phyloP scores from a whole-genome alignment of 192 early-diverging fungal species.

The Gorgonomyces haynaldii region DNA sequence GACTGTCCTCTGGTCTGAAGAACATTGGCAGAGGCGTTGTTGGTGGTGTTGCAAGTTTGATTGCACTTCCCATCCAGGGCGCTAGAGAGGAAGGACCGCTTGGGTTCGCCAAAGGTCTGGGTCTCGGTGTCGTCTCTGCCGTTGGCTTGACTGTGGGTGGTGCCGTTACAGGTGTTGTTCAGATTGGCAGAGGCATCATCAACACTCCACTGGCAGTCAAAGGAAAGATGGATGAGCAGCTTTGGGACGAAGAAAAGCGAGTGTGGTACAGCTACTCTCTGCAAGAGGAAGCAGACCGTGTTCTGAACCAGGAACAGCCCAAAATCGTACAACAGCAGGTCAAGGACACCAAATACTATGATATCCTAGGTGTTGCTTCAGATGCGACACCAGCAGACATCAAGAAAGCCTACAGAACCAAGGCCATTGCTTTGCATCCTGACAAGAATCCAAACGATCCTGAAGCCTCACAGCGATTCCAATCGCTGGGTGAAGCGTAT shows the following conservation, averaged over 20 bases:
- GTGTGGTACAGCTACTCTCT: conserved; percentile 18
- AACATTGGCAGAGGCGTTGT: conserved; percentile 17
- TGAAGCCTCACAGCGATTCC: conserved; percentile 67
- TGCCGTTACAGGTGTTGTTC: conserved; percentile 16
- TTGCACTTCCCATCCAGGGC: conserved; percentile 17
- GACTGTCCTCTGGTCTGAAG: conserved; percentile 17
- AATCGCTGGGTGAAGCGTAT: conserved; percentile 86
- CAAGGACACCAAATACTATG: conserved; percentile 74
- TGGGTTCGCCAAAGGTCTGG: conserved; percentile 20
- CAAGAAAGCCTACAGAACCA: conserved; percentile 57
- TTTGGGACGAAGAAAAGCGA: conserved; percentile 24
- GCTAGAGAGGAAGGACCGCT: conserved; percentile 14
- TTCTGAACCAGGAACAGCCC: not conserved
- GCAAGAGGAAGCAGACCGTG: conserved; percentile 9
- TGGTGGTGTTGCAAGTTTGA: conserved; percentile 16
- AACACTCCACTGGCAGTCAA: conserved; percentile 15
- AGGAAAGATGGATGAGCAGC: conserved; percentile 9
- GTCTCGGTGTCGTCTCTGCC: conserved; percentile 14
- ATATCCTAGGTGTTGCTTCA: conserved; percentile 62
- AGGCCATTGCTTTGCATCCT: conserved; percentile 59
- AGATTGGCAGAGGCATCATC: conserved; percentile 21
- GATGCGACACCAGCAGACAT: conserved; percentile 67
- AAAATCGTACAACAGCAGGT: conserved; percentile 42
- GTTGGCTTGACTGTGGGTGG: conserved; percentile 17
- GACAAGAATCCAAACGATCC: conserved; percentile 64